Base-by-base conservation (phyloP, 345 rosid genomes). In the Firmiana major region DNA sequence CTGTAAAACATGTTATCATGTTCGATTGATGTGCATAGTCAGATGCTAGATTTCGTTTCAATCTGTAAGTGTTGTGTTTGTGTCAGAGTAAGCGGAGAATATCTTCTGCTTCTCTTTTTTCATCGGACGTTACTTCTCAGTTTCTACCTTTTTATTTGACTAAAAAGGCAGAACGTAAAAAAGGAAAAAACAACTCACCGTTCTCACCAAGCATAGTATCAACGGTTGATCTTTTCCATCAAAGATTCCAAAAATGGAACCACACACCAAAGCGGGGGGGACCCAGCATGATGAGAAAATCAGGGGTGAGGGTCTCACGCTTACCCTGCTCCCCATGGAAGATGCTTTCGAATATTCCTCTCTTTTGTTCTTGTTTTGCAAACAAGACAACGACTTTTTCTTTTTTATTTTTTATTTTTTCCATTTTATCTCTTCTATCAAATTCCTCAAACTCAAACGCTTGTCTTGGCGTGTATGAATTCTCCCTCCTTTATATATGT, bases 321-420 rank as follows among this genome's bases (percentile, higher is more conserved):
- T 31, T 1, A 1, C 8, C n/a, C 24, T 38, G 71, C 8, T 48
- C 72, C 43, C 59, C 38, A 64, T 1, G 42, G 67, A 68, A 77
- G 79, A 77, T 68, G 79, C 79, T 77, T 17, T 9, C 3, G 79
- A 77, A 77, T 77, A 77, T 77, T 13, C 79, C 31, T 24, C 16
- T 10, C 9, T 59, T 11, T 17, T 17, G 2, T 53, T 40, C 31
- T 0, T 5, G 13, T 42, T 43, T 28, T 68, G 21, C 19, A 68
- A 34, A 12, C 22, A 24, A 45, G 54, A 6, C 72, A 24, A 22
- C 16, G 22, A 34, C 67, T 38, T 38, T 40, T 63, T 31, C 4
- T 38, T 38, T 38, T 38, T 40, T 63, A 15, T 38, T 38, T 38
- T 38, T 38, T 38, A 1, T 38, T 38, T 31, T 31, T 31, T 2